Evolutionary conservation across 2,329 filamentous ascomycete genomes (phyloP), one percentile per base, ranked within the genome.

Genomic region (Didymellaceae sp.): DNA sequence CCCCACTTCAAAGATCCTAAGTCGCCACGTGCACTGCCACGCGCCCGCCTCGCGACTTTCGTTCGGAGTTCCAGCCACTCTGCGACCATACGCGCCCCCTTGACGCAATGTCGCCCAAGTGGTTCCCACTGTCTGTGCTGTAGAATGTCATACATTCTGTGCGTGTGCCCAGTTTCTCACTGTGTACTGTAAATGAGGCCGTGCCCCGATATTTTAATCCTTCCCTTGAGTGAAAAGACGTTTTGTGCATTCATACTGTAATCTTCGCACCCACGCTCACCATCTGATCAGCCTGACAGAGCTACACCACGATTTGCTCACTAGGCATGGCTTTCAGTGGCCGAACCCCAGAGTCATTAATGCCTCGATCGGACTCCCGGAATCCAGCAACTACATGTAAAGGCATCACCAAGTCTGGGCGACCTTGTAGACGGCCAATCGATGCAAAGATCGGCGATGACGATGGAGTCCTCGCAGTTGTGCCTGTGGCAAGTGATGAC

Each of bases 381-480:
- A 87, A 96, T 60, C 87, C 91, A 2, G 80, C 83, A 1, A 88
- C 86, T 10, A 97, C 92, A 70, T 99, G 94, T 75, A 86, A 87
- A 75, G 94, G 94, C 50, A 84, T 97, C 57, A 97, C 91, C 4
- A 81, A 85, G 21, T 85, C 81, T 61, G 94, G 94, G n/a, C 82
- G 86, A 40, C 89, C 90, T 9, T 99, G 94, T 76, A 85, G 93
- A 57, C 84, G 91, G 42, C 79, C 86, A 5, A 77, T 96, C 26
- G 78, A 82, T 16, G 74, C 82, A 8, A 77, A 70, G 54, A 71
- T 68, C 41, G 55, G 74, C 38, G 59, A 69, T 8, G 61, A 68
- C n/a, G 60, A 67, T 40, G 60, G 67, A 40, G 74, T 77, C 3
- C 64, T 78, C 5, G 76, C 63, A 10, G 67, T 78, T 2, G 64